phyloP scores from a whole-genome alignment of 2,329 filamentous ascomycete species.

The Fusarium xylarioides region DNA sequence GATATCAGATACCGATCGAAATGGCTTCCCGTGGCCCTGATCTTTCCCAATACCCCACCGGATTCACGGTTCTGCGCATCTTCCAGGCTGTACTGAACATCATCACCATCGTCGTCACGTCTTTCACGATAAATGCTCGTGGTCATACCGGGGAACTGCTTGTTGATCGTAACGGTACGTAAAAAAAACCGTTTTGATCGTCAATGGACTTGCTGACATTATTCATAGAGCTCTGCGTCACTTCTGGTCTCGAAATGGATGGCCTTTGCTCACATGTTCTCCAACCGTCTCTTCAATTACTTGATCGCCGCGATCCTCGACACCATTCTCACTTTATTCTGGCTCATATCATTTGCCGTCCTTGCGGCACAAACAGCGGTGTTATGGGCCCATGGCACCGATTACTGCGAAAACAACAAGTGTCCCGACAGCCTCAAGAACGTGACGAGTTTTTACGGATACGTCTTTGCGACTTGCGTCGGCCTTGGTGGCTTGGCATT shows the following conservation, averaged over 20 bases:
- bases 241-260: constrained; percentile 58
- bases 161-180: constrained; percentile 53
- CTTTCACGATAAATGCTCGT: constrained; percentile 51
- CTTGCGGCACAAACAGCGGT: constrained; percentile 49
- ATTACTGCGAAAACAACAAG: constrained; percentile 39
- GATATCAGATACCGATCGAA: not conserved
- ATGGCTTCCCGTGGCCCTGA: constrained; percentile 11
- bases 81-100: constrained; percentile 58
- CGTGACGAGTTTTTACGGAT: constrained; percentile 38
- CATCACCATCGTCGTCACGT: constrained; percentile 57
- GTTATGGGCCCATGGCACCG: constrained; percentile 26
- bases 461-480: constrained; percentile 47
- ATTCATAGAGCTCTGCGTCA: constrained; percentile 52
- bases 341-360: constrained; percentile 57
- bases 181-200: too few relatives aligned
- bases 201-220: not conserved
- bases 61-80: constrained; percentile 56
- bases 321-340: constrained; percentile 61
- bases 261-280: constrained; percentile 53
- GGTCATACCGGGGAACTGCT: constrained; percentile 49
- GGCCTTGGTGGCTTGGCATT: constrained; percentile 55
- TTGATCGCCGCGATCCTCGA: constrained; percentile 63
- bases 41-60: constrained; percentile 55
- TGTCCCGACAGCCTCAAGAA: constrained; percentile 22
- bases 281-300: constrained; percentile 60